A percentile compares a stretch with the other conserved stretches of the same genome.
Conservation (phyloP, 2,329 filamentous ascomycete genomes). For the Colletotrichum spinosum region DNA sequence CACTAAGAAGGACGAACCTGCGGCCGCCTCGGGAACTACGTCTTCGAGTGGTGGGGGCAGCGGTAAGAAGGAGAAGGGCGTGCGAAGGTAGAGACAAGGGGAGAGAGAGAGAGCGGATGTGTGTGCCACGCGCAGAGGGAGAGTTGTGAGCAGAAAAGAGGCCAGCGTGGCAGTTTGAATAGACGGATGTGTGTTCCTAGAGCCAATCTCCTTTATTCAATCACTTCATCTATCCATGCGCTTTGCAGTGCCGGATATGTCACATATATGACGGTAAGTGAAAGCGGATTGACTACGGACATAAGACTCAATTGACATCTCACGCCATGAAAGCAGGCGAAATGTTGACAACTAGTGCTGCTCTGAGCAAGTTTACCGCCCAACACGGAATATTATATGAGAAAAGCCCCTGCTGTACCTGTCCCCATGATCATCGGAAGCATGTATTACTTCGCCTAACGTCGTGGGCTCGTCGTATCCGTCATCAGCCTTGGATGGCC, state of each 20-base stretch:
- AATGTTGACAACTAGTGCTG: no score
- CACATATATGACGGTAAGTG: neutral
- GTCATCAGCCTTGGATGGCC: no score
- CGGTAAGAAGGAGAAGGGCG: slow-evolving; percentile 55
- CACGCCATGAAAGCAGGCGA: no score
- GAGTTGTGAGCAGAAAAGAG: neutral
- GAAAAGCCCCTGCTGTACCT: no score
- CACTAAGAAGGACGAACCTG: slow-evolving; percentile 56
- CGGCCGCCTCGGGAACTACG: slow-evolving; percentile 42
- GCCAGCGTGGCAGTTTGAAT: neutral
- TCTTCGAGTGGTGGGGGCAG: slow-evolving; percentile 40
- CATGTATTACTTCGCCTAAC: neutral
- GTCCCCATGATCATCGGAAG: no score
- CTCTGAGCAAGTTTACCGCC: no score
- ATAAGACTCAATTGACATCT: no score
- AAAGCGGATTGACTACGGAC: no score
- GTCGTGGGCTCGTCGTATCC: no score
- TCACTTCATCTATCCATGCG: neutral
- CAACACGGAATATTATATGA: no score
- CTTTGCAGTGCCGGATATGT: no score
- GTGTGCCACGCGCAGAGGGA: neutral
- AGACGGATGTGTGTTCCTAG: neutral
- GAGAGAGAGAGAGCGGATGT: neutral
- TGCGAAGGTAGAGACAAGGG: slow-evolving; percentile 45
- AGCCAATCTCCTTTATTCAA: slow-evolving; percentile 16